Conservation (phyloP, 345 rosid species). For the Noccaea caerulescens region DNA sequence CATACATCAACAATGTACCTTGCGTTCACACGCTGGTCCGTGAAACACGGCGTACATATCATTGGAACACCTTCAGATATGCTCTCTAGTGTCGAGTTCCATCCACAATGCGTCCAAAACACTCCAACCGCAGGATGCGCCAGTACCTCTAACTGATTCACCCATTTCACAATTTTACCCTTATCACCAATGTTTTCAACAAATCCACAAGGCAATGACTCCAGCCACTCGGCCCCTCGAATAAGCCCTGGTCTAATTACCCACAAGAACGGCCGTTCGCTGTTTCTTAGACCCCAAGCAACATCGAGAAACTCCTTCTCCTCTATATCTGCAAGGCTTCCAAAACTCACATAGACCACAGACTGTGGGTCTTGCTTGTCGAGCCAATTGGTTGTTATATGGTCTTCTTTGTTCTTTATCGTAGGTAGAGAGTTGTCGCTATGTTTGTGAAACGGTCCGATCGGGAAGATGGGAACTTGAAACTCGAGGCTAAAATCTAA, state of each 20-base stretch:
- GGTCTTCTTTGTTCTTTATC: slow-evolving; percentile 39
- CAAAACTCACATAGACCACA: slow-evolving; percentile 68
- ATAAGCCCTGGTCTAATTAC: slow-evolving; percentile 54
- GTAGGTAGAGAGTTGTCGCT: slow-evolving; percentile 34
- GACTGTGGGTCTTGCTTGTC: slow-evolving; percentile 51
- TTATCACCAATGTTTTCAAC: slow-evolving; percentile 46
- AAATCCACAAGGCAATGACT: slow-evolving; percentile 49
- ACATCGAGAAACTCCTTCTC: slow-evolving; percentile 54
- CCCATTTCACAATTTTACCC: slow-evolving; percentile 68
- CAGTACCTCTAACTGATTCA: slow-evolving; percentile 66
- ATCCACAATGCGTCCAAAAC: slow-evolving; percentile 71
- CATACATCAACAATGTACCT: slow-evolving; percentile 58
- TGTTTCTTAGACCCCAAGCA: slow-evolving; percentile 61
- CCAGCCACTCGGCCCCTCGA: slow-evolving; percentile 41
- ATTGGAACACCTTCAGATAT: slow-evolving; percentile 69
- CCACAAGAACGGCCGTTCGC: slow-evolving; percentile 64
- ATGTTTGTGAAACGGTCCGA: slow-evolving; percentile 59
- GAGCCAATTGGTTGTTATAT: slow-evolving; percentile 56
- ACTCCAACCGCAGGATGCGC: slow-evolving; percentile 59
- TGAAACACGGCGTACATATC: slow-evolving; percentile 70
- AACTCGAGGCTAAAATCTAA: slow-evolving; percentile 27
- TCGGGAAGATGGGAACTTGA: slow-evolving; percentile 46
- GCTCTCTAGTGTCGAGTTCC: slow-evolving; percentile 75
- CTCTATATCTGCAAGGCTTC: slow-evolving; percentile 52
- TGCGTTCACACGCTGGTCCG: slow-evolving; percentile 62